Percentiles rank a stretch among this genome's conserved stretches.
These are phyloP conservation scores for Rhododendron kiyosumense DNA, from an alignment of 148 eudicot genomes.

Conservation along the genomic window DNA sequence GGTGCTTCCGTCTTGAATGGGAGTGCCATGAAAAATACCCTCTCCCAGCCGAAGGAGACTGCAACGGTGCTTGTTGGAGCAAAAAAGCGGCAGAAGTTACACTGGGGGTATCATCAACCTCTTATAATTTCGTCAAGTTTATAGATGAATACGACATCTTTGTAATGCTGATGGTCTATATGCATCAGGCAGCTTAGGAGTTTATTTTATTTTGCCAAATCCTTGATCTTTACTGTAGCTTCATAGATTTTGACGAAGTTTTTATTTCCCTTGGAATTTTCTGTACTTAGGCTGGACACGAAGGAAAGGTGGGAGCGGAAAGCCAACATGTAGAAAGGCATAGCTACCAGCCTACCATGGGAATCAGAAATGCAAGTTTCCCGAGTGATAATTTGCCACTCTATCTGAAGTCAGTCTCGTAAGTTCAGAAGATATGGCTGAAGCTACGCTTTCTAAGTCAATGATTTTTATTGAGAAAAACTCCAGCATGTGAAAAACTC, in stretches of 20 bases:
- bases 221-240: not conserved
- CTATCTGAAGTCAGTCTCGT: not conserved
- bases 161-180: not conserved
- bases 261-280: not conserved
- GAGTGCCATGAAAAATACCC: not conserved
- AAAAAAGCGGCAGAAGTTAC: conserved; percentile 52
- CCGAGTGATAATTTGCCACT: not conserved
- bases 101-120: conserved; percentile 53
- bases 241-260: not conserved
- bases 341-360: not conserved
- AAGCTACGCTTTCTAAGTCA: not conserved
- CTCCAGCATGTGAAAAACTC: not conserved
- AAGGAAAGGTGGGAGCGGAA: conserved; percentile 89
- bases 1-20: conserved; percentile 13
- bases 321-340: conserved; percentile 56
- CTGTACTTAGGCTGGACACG: conserved; percentile 50
- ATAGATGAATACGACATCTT: not conserved
- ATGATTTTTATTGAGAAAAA: not conserved
- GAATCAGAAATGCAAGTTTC: not conserved
- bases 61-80: conserved; percentile 13
- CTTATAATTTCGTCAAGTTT: not conserved
- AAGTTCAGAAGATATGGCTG: not conserved
- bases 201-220: not conserved
- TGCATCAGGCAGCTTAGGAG: not conserved
- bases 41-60: conserved; percentile 11